Conservation (phyloP, 768 basidiomycete species). For the Naganishia onofrii region DNA sequence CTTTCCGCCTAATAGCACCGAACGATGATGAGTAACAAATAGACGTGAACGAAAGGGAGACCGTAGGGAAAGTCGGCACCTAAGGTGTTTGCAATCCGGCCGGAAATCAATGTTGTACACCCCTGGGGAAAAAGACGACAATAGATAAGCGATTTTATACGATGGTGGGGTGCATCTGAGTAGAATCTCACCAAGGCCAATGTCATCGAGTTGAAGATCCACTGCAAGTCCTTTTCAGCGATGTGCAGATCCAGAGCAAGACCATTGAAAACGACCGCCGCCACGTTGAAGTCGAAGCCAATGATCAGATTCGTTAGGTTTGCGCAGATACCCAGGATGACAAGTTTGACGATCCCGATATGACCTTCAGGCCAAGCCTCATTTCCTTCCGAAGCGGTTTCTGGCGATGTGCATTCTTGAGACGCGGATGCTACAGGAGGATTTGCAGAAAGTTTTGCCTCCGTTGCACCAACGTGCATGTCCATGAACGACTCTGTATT, state of each 20-base stretch:
- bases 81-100: not conserved
- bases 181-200: slow-evolving; percentile 4
- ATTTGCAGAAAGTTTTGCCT: no score
- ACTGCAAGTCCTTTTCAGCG: slow-evolving; percentile 1
- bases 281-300: not conserved
- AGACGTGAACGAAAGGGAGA: no score
- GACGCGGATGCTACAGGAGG: not conserved
- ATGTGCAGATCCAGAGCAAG: not conserved
- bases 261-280: not conserved
- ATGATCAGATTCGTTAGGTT: not conserved
- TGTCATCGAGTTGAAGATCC: slow-evolving; percentile 2
- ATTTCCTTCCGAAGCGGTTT: not conserved
- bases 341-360: not conserved
- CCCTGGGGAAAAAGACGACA: not conserved
- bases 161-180: no score
- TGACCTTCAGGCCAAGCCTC: not conserved
- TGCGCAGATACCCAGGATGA: not conserved
- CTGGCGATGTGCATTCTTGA: not conserved
- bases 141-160: no score
- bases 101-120: not conserved
- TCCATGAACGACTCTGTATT: no score
- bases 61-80: not conserved
- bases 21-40: no score
- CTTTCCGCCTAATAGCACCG: not conserved
- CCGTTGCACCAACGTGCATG: no score